Percentiles rank a stretch among this genome's conserved stretches.
Conservation (phyloP, 352 stramenopile species). For the Globisporangium middletonii region DNA sequence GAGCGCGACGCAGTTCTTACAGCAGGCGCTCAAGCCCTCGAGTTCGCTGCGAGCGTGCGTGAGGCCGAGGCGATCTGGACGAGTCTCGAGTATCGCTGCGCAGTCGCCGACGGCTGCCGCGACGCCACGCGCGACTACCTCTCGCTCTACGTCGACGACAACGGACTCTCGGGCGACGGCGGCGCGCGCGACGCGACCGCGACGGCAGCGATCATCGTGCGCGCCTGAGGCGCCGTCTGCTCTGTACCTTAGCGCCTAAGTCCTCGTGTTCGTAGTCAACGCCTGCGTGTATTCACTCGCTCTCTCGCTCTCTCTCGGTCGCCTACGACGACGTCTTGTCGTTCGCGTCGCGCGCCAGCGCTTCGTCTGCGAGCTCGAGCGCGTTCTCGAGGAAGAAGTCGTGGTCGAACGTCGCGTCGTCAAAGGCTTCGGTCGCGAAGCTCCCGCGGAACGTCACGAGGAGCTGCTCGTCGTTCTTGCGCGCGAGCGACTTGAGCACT, state of each 20-base stretch:
- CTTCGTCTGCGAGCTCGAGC: constrained; percentile 70
- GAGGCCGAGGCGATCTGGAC: constrained; percentile 19
- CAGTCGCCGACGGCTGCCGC: constrained; percentile 17
- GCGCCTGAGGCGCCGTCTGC: background rate
- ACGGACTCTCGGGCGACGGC: constrained; percentile 36
- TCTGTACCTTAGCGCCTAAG: too few relatives aligned
- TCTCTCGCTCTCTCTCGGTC: too few relatives aligned
- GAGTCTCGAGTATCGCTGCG: constrained; percentile 36
- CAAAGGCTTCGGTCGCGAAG: constrained; percentile 46
- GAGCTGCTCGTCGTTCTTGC: constrained; percentile 75
- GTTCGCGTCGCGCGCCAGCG: constrained; percentile 17
- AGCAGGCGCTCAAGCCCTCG: constrained; percentile 4
- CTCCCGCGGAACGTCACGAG: constrained; percentile 77
- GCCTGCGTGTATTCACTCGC: too few relatives aligned
- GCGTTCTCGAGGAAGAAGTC: constrained; percentile 83
- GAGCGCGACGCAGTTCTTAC: background rate
- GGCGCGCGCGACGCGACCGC: constrained; percentile 23
- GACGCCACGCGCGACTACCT: constrained; percentile 28
- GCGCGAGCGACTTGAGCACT: constrained; percentile 76
- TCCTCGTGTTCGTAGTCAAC: too few relatives aligned
- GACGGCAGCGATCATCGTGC: constrained; percentile 8
- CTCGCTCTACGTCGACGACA: constrained; percentile 49
- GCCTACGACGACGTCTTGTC: background rate
- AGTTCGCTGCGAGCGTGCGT: constrained; percentile 28
- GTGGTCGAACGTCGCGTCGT: constrained; percentile 64